phyloP scores from a whole-genome alignment of 495 filamentous ascomycete genomes.

The Aspergillus avenaceus region DNA sequence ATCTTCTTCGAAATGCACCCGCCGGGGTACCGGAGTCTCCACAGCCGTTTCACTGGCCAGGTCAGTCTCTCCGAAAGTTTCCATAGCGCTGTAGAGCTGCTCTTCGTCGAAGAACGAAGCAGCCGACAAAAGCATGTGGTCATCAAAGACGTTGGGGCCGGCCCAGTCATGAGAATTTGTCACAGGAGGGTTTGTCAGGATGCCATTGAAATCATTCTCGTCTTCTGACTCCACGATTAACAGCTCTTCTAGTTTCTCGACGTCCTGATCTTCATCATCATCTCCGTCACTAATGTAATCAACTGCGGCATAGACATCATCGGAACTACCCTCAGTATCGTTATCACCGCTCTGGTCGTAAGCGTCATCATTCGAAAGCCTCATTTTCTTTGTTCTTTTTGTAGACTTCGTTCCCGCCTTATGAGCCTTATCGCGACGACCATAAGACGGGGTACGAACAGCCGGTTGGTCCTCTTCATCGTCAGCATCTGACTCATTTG shows the following conservation, averaged over 20 bases:
- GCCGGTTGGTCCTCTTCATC: conserved; percentile 49
- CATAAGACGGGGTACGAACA: conserved; percentile 51
- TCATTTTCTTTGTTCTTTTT: conserved; percentile 36
- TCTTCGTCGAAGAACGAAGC: conserved; percentile 52
- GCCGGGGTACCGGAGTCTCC: conserved; percentile 40
- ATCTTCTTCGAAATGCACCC: conserved; percentile 47
- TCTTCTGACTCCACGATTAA: conserved; percentile 60
- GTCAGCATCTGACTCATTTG: conserved; percentile 44
- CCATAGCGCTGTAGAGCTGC: conserved; percentile 44
- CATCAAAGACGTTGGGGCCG: conserved; percentile 50
- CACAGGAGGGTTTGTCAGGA: conserved; percentile 18
- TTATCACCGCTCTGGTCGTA: conserved; percentile 48
- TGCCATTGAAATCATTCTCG: conserved; percentile 24
- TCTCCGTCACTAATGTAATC: conserved; percentile 72
- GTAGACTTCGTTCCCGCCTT: conserved; percentile 42
- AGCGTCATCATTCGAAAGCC: conserved; percentile 60
- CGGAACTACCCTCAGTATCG: conserved; percentile 41
- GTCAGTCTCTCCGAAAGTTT: conserved; percentile 41
- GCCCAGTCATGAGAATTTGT: conserved; percentile 55
- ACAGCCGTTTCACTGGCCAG: conserved; percentile 39
- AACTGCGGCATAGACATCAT: conserved; percentile 71
- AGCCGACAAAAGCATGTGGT: conserved; percentile 43
- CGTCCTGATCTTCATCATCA: conserved; percentile 67
- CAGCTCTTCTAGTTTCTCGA: conserved; percentile 68
- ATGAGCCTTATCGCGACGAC: conserved; percentile 30